Conservation (phyloP, 2,329 filamentous ascomycete genomes). For the Xylaria sp. region DNA sequence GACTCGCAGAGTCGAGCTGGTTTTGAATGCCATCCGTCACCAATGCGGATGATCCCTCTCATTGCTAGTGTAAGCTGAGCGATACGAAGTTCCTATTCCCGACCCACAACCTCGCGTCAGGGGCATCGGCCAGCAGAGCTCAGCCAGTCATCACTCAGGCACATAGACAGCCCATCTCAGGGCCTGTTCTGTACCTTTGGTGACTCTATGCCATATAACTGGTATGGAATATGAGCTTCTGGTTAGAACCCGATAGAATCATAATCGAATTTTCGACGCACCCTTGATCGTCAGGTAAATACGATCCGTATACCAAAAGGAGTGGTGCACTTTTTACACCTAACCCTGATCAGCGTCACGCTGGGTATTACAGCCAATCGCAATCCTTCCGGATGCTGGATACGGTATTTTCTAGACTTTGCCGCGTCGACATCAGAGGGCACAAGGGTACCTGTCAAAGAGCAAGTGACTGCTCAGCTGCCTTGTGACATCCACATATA, state of each 20-base stretch:
- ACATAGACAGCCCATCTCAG: not conserved
- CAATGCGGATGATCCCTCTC: not conserved
- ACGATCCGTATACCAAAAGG: constrained; percentile 1
- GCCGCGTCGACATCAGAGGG: not conserved
- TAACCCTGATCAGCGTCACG: constrained; percentile 12
- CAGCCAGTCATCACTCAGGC: not conserved
- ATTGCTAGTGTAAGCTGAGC: not conserved
- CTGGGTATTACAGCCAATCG: constrained; percentile 23
- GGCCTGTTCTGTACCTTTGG: not conserved
- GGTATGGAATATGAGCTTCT: not conserved
- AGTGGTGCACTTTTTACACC: not conserved
- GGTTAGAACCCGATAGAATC: not conserved
- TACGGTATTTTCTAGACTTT: constrained; percentile 17
- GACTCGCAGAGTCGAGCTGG: not conserved
- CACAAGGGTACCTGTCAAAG: constrained; percentile 4
- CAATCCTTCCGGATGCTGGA: constrained; percentile 15
- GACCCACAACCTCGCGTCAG: not conserved
- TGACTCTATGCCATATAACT: constrained; percentile 10
- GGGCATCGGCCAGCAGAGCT: not conserved
- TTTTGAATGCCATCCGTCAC: not conserved
- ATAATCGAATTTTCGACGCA: constrained; percentile 2
- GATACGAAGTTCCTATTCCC: not conserved
- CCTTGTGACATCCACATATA: constrained; percentile 8
- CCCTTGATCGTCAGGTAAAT: not conserved
- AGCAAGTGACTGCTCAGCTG: not conserved